A percentile compares a stretch with the other conserved stretches of the same genome.
These are phyloP conservation scores for Verticillium albo-atrum DNA, from an alignment of 2,329 filamentous ascomycete species.

Conservation along the genomic window DNA sequence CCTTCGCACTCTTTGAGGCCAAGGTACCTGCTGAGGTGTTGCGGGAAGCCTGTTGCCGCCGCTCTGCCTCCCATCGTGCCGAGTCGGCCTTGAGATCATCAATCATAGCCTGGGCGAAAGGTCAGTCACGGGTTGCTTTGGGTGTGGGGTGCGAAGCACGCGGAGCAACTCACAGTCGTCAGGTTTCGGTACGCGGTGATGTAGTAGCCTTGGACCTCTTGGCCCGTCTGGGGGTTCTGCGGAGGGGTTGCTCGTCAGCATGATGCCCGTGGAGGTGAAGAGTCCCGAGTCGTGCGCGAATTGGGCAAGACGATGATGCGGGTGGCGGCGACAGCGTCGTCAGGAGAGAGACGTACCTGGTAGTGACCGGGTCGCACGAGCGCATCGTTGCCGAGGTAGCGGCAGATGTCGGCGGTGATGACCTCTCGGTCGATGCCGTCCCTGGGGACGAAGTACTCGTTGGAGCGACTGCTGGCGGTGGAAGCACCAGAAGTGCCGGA, in stretches of 20 bases:
- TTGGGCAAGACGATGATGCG: not conserved
- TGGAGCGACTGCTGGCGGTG: slow-evolving; percentile 49
- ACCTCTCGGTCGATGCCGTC: slow-evolving; percentile 81
- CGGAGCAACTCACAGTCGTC: slow-evolving; percentile 58
- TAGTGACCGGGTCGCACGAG: slow-evolving; percentile 71
- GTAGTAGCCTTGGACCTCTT: slow-evolving; percentile 67
- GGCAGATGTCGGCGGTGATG: slow-evolving; percentile 79
- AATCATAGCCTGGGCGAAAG: slow-evolving; percentile 54
- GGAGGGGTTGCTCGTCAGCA: slow-evolving; percentile 2
- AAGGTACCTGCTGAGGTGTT: slow-evolving; percentile 54
- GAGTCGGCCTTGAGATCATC: slow-evolving; percentile 59
- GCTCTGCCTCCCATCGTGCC: slow-evolving; percentile 57
- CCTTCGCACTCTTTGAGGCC: slow-evolving; percentile 45
- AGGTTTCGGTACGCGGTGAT: slow-evolving; percentile 76
- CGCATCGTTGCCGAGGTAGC: slow-evolving; percentile 78
- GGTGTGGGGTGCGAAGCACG: slow-evolving; percentile 6
- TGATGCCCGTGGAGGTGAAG: not conserved
- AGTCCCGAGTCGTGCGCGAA: not conserved
- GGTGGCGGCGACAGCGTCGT: not conserved
- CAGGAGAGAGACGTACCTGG: slow-evolving; percentile 55
- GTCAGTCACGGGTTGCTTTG: slow-evolving; percentile 13
- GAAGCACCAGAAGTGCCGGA: slow-evolving; percentile 24
- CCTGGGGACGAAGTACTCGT: slow-evolving; percentile 76
- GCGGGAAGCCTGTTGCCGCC: slow-evolving; percentile 50
- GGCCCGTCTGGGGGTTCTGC: slow-evolving; percentile 51